These are phyloP conservation scores for Talaromyces atroroseus DNA, from an alignment of 2,329 filamentous ascomycete genomes.

Conservation along the genomic window DNA sequence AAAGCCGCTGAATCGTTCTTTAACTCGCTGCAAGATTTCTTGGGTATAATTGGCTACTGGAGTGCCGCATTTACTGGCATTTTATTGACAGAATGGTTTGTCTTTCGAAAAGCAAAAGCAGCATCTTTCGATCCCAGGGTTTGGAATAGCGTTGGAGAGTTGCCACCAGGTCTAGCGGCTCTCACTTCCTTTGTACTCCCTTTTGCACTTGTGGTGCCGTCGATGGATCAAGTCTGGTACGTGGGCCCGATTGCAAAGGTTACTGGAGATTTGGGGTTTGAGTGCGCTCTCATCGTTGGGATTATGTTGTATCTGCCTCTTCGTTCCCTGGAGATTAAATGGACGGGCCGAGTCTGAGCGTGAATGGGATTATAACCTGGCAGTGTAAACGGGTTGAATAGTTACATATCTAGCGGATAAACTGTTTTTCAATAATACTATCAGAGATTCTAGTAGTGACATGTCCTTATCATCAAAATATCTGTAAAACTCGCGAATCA, in stretches of 20 bases:
- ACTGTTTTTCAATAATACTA: too few species aligned
- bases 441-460: too few species aligned
- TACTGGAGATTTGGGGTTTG: slow-evolving; percentile 16
- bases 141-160: slow-evolving; percentile 27
- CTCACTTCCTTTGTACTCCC: slow-evolving; percentile 24
- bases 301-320: too few species aligned
- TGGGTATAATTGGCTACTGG: slow-evolving; percentile 40
- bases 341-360: too few species aligned
- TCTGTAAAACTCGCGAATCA: too few species aligned
- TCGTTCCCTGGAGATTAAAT: too few species aligned
- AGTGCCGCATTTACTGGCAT: slow-evolving; percentile 32
- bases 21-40: slow-evolving; percentile 35
- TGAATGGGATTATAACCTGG: too few species aligned
- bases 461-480: too few species aligned
- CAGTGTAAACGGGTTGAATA: too few species aligned
- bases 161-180: slow-evolving; percentile 36
- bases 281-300: too few species aligned
- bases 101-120: slow-evolving; percentile 30
- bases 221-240: slow-evolving; percentile 29
- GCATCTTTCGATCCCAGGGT: too few species aligned
- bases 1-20: slow-evolving; percentile 32
- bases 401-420: too few species aligned
- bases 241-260: slow-evolving; percentile 27
- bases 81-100: slow-evolving; percentile 31
- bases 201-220: slow-evolving; percentile 26